phyloP scores from a whole-genome alignment of 805 yeast species.

The Monosporozyma solicola region DNA sequence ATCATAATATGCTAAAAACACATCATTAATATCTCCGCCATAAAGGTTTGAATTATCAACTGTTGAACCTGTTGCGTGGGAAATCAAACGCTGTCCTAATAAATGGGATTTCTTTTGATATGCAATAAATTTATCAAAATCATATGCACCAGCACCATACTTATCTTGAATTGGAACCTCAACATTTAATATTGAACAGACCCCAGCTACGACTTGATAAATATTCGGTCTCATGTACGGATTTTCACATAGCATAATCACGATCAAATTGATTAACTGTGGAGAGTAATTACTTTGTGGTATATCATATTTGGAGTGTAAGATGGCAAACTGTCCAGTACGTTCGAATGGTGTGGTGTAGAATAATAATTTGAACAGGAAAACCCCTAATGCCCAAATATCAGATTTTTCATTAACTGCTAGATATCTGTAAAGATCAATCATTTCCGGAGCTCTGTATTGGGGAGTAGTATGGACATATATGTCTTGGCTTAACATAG shows the following conservation, averaged over 20 bases:
- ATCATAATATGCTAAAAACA: slow-evolving; percentile 23
- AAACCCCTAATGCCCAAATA: slow-evolving; percentile 94
- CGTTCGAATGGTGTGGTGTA: slow-evolving; percentile 90
- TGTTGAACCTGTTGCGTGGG: background rate
- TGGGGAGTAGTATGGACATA: slow-evolving; percentile 92
- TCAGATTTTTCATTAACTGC: slow-evolving; percentile 90
- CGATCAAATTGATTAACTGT: slow-evolving; percentile 63
- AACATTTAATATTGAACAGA: slow-evolving; percentile 52
- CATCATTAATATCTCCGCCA: slow-evolving; percentile 11
- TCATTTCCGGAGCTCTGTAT: slow-evolving; percentile 93
- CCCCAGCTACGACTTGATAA: slow-evolving; percentile 61
- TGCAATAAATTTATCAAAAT: slow-evolving; percentile 46
- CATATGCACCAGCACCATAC: slow-evolving; percentile 42
- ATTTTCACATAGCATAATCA: slow-evolving; percentile 72
- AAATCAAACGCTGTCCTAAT: slow-evolving; percentile 20
- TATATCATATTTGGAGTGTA: slow-evolving; percentile 74
- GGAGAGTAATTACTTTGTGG: slow-evolving; percentile 69
- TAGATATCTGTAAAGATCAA: slow-evolving; percentile 70
- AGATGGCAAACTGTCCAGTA: slow-evolving; percentile 75
- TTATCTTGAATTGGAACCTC: slow-evolving; percentile 41
- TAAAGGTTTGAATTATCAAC: slow-evolving; percentile 7
- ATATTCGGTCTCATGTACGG: slow-evolving; percentile 80
- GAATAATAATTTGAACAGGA: slow-evolving; percentile 81
- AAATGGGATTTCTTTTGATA: slow-evolving; percentile 35
- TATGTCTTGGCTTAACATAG: slow-evolving; percentile 71